phyloP scores from a whole-genome alignment of 2,329 filamentous ascomycete species.

The Fusarium sp. region DNA sequence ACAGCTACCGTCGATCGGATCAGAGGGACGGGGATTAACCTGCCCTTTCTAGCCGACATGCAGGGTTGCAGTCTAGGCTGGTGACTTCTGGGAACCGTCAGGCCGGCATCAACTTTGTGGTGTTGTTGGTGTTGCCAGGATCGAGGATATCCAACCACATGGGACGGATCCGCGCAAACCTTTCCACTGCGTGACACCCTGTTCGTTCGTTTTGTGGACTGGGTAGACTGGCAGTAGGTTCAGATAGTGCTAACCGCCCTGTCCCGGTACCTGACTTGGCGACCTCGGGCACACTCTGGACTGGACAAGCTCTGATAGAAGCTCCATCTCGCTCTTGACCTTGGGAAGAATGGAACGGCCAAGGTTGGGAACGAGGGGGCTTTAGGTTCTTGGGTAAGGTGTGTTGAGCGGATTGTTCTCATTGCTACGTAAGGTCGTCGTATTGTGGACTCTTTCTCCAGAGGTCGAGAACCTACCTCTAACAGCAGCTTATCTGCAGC shows the following conservation, averaged over 20 bases:
- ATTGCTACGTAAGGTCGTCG: constrained; percentile 24
- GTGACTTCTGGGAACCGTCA: background rate
- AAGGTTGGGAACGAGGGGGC: background rate
- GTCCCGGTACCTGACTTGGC: constrained; percentile 24
- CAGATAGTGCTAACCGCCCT: constrained; percentile 26
- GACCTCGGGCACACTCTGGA: background rate
- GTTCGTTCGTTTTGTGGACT: background rate
- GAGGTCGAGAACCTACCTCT: background rate
- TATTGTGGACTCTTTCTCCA: background rate
- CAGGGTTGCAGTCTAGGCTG: constrained; percentile 1
- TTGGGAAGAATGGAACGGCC: constrained; percentile 4
- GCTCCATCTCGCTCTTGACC: background rate
- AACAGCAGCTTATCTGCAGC: background rate
- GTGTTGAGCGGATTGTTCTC: constrained; percentile 15
- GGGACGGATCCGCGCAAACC: constrained; percentile 20
- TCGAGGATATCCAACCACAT: constrained; percentile 28
- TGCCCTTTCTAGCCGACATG: background rate
- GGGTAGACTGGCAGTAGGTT: constrained; percentile 1
- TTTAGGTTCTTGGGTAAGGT: constrained; percentile 19
- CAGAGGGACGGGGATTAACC: constrained; percentile 17
- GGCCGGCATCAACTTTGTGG: constrained; percentile 3
- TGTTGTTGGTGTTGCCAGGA: constrained; percentile 22
- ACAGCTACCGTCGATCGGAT: constrained; percentile 12
- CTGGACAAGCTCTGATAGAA: background rate
- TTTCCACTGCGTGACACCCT: constrained; percentile 1